These are phyloP conservation scores for Rhynchosporium secalis DNA, from an alignment of 2,329 filamentous ascomycete genomes.

Conservation along the genomic window DNA sequence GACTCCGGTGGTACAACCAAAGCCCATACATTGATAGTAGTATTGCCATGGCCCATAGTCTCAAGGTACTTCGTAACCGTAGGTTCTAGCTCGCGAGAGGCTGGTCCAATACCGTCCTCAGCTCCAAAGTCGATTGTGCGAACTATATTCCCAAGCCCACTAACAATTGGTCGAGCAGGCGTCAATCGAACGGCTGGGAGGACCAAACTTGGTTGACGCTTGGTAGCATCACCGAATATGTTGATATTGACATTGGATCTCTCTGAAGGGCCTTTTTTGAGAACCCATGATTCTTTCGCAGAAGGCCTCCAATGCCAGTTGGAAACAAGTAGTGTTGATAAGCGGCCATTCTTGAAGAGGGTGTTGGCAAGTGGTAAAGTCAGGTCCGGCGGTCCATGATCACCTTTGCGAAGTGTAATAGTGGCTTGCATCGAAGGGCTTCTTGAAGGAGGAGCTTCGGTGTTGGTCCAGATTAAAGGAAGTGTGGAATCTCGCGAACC, in stretches of 20 bases:
- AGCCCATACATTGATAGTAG: constrained; percentile 70
- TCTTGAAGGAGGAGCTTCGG: neutral
- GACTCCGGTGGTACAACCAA: constrained; percentile 55
- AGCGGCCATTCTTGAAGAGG: constrained; percentile 68
- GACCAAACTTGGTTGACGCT: constrained; percentile 16
- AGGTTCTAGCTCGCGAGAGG: constrained; percentile 70
- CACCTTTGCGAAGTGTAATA: constrained; percentile 27
- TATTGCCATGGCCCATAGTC: constrained; percentile 21
- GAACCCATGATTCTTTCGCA: constrained; percentile 15
- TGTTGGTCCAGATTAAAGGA: constrained; percentile 47
- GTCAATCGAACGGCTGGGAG: constrained; percentile 64
- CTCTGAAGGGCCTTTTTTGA: constrained; percentile 18
- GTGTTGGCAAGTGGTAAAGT: constrained; percentile 73
- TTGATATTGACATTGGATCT: constrained; percentile 28
- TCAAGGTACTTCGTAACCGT: constrained; percentile 61
- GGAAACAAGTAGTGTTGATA: constrained; percentile 56
- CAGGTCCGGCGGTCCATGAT: constrained; percentile 9
- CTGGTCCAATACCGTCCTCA: constrained; percentile 51
- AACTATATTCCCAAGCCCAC: constrained; percentile 77
- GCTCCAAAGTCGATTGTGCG: constrained; percentile 54
- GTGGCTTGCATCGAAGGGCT: constrained; percentile 24
- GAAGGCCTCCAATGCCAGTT: constrained; percentile 40
- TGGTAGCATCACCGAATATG: constrained; percentile 5
- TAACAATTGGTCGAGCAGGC: constrained; percentile 58
- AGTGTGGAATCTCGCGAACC: constrained; percentile 46